Evolutionary conservation across 2,329 filamentous ascomycete genomes (phyloP), one percentile per base, ranked within the genome.

Genomic region (Purpureocillium lavendulum): DNA sequence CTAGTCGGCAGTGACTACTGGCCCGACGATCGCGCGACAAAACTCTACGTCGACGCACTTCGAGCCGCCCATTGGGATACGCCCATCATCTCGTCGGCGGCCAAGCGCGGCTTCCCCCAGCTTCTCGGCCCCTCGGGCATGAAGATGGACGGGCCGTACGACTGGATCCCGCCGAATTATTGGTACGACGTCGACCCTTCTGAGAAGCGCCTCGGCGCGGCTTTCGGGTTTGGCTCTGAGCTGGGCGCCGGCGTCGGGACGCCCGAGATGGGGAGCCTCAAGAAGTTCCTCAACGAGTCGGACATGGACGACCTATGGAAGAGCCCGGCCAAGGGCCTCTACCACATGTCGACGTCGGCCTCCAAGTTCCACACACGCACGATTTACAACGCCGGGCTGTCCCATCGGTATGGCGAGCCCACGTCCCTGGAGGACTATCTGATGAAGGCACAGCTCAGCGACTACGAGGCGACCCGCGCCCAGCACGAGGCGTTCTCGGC

Each of bases 81-180:
- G 3, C 76, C 78, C 1, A 65, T 82, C 31, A 64, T 82, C 30
- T 64, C 73, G 1, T 77, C 76, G 0, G 78, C 77, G 0, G 66
- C 69, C 2, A 72, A 73, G 48, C 63, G 69, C 9, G 74, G 76
- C 2, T 75, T 63, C 39, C 70, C 77, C 0, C 45, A 65, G 9
- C 52, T 62, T 1, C 60, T 81, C 0, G 74, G 72, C 0, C 70
- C 72, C 0, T 70, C 72, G 0, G 77, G 77, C 1, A 72, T 82
- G 70, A 81, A 80, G 49, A 82, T 82, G 77, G 67, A 73, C 0
- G 78, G 78, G 0, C 78, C 78, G 0, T 82, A 82, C 46, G 78
- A 81, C 49, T 82, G 76, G 75, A 74, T 79, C 0, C 73, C 78
- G 0, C 77, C 77, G 0, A 77, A 73, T 45, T 82, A 82, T 55